Evolutionary conservation across 176 grass and related monocot species (phyloP), one percentile per base, ranked within the genome.

Genomic region (Carex littledalei): DNA sequence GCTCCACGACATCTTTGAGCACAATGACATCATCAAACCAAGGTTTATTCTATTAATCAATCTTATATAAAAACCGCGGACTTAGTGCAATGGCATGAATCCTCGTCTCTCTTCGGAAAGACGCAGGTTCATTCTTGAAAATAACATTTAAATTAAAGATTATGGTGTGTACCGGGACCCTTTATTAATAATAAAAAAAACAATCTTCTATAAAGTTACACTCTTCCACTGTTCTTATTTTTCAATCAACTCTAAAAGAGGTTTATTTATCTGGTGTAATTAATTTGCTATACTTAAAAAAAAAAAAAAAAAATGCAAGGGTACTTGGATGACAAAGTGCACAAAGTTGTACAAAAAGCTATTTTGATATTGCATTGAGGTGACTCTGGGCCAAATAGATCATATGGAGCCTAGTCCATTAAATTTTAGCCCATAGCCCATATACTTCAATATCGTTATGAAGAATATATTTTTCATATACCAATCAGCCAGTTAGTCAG

Each of bases 1-100:
- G 32, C 75, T 90, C 80, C 89, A 85, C 1, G 81, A 87, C 14
- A 78, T 90, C 65, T 39, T 87, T 3, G 89, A 90, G 85, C 85
- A 85, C 65, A 67, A 43, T 16, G 81, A 90, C 26, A 35, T 84
- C 58, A 85, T 90, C 56, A 90, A 85, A 82, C 89, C 85, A 13
- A 82, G 89, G 8, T 90, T 87, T 37, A 56, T 54, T 78, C 24
- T 64, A n/a, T 24, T 31, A 69, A 83, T 53, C 14, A 57, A 34
- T 78, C 24, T 56, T 78, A 1, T 56, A 69, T n/a, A 37, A 69
- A 4, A 39, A 39, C 37, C 0, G 5, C 5, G 37, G 4, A 0
- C 37, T 39, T 6, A 39, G 37, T 39, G 37, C 0, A 6, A 5
- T 39, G 5, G 5, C 37, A 6, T 39, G 37, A 39, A 6, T 5